Conservation (phyloP, 306 rosid genomes). For the Prinsepia uniflora region DNA sequence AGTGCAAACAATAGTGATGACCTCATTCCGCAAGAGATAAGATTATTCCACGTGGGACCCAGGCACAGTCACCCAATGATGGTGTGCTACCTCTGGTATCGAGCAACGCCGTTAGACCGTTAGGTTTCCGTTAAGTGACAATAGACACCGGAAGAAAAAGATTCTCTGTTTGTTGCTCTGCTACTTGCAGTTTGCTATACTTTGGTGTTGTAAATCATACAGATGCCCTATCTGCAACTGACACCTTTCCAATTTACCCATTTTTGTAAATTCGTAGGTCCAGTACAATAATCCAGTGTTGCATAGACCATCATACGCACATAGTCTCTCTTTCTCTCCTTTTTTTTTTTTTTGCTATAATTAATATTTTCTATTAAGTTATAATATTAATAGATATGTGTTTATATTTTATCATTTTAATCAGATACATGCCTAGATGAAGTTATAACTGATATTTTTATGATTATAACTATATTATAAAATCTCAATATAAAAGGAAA, state of each 20-base stretch:
- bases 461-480: no score
- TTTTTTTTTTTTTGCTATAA: no score
- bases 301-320: neutral
- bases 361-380: no score
- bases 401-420: no score
- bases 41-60: neutral
- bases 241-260: neutral
- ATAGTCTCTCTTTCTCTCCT: no score
- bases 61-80: neutral
- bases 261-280: neutral
- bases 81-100: neutral
- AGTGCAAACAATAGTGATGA: neutral
- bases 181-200: neutral
- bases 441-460: no score
- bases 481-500: no score
- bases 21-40: neutral
- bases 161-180: neutral
- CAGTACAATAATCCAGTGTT: neutral
- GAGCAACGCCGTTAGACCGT: neutral
- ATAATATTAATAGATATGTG: no score
- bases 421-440: no score
- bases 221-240: neutral
- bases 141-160: no score
- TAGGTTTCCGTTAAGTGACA: constrained; percentile 16
- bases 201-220: neutral